Evolutionary conservation across 179 eudicot genomes (phyloP).

Genomic region (Silene vulgaris): DNA sequence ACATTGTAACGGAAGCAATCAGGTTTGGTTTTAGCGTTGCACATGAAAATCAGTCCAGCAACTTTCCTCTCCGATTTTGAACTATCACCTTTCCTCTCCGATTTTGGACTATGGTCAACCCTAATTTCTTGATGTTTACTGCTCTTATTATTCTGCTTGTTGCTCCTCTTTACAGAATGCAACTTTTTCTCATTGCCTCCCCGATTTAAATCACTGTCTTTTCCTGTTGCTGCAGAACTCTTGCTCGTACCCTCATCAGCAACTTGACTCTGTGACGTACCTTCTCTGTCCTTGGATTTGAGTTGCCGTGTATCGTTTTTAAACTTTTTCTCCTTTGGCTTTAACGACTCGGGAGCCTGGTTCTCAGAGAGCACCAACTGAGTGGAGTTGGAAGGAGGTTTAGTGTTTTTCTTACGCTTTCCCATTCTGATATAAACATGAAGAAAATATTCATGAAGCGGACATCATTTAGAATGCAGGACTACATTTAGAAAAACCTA

Average conservation of each 20-base stretch:
- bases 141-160: conserved; percentile 9
- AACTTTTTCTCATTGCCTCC: conserved; percentile 21
- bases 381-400: conserved; percentile 29
- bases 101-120: conserved; percentile 22
- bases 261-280: conserved; percentile 22
- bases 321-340: conserved; percentile 30
- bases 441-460: conserved; percentile 6
- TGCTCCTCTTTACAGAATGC: conserved; percentile 6
- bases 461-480: conserved; percentile 11
- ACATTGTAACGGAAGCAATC: conserved; percentile 65
- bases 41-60: conserved; percentile 69
- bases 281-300: conserved; percentile 23
- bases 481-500: background rate
- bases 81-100: conserved; percentile 29
- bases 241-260: conserved; percentile 22
- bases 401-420: conserved; percentile 25
- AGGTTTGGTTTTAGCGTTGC: conserved; percentile 59
- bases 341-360: conserved; percentile 30
- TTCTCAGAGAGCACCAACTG: conserved; percentile 18
- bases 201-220: conserved; percentile 17
- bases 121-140: conserved; percentile 22
- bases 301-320: conserved; percentile 26
- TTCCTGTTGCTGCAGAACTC: conserved; percentile 13
- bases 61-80: conserved; percentile 25
- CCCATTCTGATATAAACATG: conserved; percentile 24